Evolutionary conservation across 768 basidiomycete species (phyloP).

Genomic region (Termitomyces sp.): DNA sequence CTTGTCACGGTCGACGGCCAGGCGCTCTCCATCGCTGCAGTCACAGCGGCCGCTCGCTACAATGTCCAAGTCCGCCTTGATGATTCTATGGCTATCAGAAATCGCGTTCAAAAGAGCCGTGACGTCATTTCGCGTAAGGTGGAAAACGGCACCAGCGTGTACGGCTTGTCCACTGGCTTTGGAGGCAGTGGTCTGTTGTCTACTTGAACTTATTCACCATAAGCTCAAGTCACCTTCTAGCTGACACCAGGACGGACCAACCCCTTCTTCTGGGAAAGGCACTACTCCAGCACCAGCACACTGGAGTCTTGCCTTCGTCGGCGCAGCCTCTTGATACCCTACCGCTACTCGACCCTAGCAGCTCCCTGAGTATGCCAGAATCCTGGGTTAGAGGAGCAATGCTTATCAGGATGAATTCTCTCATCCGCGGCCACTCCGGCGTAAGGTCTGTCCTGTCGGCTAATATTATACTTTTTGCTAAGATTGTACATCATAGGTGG

Average conservation of each 20-base stretch:
- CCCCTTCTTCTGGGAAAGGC: conserved; percentile 60
- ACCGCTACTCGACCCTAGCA: conserved; percentile 64
- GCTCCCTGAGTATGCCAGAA: conserved; percentile 75
- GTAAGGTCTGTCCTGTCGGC: conserved; percentile 38
- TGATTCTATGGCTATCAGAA: conserved; percentile 25
- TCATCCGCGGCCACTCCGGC: conserved; percentile 79
- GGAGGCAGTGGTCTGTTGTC: conserved; percentile 59
- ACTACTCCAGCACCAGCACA: conserved; percentile 71
- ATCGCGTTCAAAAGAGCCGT: conserved; percentile 58
- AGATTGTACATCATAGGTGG: conserved; percentile 35
- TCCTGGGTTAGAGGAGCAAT: conserved; percentile 85
- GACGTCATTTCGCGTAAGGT: conserved; percentile 69
- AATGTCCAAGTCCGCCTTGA: conserved; percentile 29
- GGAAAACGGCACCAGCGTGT: conserved; percentile 63
- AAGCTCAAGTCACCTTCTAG: conserved; percentile 26
- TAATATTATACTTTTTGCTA: not conserved
- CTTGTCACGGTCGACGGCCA: conserved; percentile 51
- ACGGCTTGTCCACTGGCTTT: conserved; percentile 80
- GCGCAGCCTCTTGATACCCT: conserved; percentile 41
- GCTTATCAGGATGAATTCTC: conserved; percentile 75
- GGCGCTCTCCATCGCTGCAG: conserved; percentile 53
- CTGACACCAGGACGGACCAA: conserved; percentile 71
- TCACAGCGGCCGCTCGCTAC: conserved; percentile 50
- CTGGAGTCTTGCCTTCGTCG: conserved; percentile 61
- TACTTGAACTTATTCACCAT: not conserved